These are phyloP conservation scores for Debaryomyces nepalensis DNA, from an alignment of 1,139 yeast species.

Conservation along the genomic window DNA sequence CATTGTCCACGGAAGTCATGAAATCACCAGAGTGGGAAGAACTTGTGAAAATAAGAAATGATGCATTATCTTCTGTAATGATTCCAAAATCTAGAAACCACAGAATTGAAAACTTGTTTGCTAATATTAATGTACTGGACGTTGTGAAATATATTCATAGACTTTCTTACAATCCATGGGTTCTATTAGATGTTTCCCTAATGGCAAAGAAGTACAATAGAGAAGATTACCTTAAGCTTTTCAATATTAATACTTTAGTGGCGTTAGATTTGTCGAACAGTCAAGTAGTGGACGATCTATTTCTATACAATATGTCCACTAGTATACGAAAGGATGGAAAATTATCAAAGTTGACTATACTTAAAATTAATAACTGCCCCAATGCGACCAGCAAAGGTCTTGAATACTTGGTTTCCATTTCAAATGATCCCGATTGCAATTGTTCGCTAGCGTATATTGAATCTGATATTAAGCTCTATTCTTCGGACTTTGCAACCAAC, in stretches of 20 bases:
- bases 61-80: slow-evolving; percentile 14
- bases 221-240: slow-evolving; percentile 33
- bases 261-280: slow-evolving; percentile 41
- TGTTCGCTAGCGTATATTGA: slow-evolving; percentile 33
- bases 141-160: slow-evolving; percentile 23
- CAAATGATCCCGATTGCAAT: slow-evolving; percentile 13
- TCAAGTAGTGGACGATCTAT: slow-evolving; percentile 35
- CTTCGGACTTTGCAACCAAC: slow-evolving; percentile 13
- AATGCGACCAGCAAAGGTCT: slow-evolving; percentile 28
- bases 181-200: slow-evolving; percentile 25
- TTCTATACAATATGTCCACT: slow-evolving; percentile 29
- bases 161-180: slow-evolving; percentile 22
- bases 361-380: slow-evolving; percentile 33
- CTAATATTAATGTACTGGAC: slow-evolving; percentile 30
- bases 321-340: slow-evolving; percentile 30
- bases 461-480: slow-evolving; percentile 22
- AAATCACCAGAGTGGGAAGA: background rate
- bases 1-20: background rate
- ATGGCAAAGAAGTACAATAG: slow-evolving; percentile 17
- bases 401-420: slow-evolving; percentile 20
- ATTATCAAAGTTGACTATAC: slow-evolving; percentile 27
- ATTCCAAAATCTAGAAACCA: slow-evolving; percentile 25
- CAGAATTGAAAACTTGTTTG: slow-evolving; percentile 42
- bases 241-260: slow-evolving; percentile 35
- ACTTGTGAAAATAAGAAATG: slow-evolving; percentile 8